Evolutionary conservation across 1,284 basidiomycete species (phyloP).

Genomic region (Phaffia rhodozyma): DNA sequence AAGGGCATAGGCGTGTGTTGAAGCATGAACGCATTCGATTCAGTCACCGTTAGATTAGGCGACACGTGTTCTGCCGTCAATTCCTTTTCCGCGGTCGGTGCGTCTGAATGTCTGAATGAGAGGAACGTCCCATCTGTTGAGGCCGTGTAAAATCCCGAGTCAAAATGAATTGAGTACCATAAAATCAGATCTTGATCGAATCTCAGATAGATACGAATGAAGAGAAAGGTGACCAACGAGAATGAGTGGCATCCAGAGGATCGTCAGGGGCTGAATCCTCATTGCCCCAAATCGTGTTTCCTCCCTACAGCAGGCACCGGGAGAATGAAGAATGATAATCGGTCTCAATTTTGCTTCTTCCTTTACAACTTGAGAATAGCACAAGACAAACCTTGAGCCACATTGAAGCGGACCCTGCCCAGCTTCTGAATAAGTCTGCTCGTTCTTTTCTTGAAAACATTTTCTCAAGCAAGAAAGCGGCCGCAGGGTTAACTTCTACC

Average conservation of each 20-base stretch:
- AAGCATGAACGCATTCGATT: constrained; percentile 67
- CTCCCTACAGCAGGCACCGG: too few species aligned
- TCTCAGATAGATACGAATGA: neutral
- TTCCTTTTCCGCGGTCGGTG: constrained; percentile 26
- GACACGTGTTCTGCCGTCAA: constrained; percentile 32
- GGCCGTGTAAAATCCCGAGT: neutral
- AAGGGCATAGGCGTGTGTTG: constrained; percentile 73
- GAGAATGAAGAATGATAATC: neutral
- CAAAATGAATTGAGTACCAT: too few species aligned
- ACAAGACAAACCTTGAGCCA: constrained; percentile 60
- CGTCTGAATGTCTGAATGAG: constrained; percentile 50
- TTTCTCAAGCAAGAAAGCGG: constrained; percentile 44
- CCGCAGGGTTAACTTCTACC: constrained; percentile 51
- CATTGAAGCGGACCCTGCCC: constrained; percentile 89
- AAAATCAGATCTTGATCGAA: neutral
- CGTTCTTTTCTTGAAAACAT: constrained; percentile 84
- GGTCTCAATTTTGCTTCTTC: too few species aligned
- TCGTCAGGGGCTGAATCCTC: constrained; percentile 58
- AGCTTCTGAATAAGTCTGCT: constrained; percentile 80
- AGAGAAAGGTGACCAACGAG: constrained; percentile 30
- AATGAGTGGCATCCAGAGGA: constrained; percentile 46
- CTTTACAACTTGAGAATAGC: neutral
- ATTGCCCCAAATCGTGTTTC: constrained; percentile 82
- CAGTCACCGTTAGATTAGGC: constrained; percentile 67
- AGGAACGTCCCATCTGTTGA: constrained; percentile 59